A percentile compares a stretch with the other conserved stretches of the same genome.
phyloP scores from a whole-genome alignment of 2,329 filamentous ascomycete species.

The Xylariaceae sp. region DNA sequence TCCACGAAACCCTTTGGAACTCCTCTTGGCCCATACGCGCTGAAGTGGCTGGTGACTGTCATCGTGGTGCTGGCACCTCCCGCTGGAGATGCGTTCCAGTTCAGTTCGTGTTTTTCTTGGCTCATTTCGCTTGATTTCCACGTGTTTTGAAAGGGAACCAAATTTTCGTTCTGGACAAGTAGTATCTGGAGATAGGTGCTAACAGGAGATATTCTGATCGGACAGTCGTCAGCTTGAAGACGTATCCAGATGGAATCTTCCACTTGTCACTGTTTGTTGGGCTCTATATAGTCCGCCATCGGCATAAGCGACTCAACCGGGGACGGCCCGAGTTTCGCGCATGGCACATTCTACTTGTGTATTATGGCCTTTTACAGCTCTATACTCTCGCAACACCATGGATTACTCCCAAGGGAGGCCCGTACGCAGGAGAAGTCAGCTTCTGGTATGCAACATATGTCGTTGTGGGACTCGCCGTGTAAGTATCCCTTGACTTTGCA shows the following conservation, averaged over 20 bases:
- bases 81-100: conserved; percentile 63
- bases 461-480: conserved; percentile 63
- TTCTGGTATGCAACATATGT: conserved; percentile 75
- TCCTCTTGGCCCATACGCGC: conserved; percentile 55
- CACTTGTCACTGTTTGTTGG: conserved; percentile 55
- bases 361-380: conserved; percentile 58
- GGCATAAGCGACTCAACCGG: conserved; percentile 50
- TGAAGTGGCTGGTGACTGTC: conserved; percentile 56
- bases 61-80: conserved; percentile 61
- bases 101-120: conserved; percentile 37
- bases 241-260: conserved; percentile 60
- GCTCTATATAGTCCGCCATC: conserved; percentile 55
- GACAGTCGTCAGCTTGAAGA: conserved; percentile 56
- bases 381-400: conserved; percentile 69
- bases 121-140: too few relatives aligned
- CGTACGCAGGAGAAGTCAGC: conserved; percentile 61
- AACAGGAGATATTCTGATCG: conserved; percentile 5
- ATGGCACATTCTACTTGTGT: conserved; percentile 57
- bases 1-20: conserved; percentile 62
- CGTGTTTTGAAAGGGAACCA: too few relatives aligned
- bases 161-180: too few relatives aligned
- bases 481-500: conserved; percentile 34
- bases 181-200: too few relatives aligned
- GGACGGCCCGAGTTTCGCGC: conserved; percentile 52
- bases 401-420: conserved; percentile 63